Evolutionary conservation across 78 protist species (phyloP).

Genomic region (Chrysochromulina parva): DNA sequence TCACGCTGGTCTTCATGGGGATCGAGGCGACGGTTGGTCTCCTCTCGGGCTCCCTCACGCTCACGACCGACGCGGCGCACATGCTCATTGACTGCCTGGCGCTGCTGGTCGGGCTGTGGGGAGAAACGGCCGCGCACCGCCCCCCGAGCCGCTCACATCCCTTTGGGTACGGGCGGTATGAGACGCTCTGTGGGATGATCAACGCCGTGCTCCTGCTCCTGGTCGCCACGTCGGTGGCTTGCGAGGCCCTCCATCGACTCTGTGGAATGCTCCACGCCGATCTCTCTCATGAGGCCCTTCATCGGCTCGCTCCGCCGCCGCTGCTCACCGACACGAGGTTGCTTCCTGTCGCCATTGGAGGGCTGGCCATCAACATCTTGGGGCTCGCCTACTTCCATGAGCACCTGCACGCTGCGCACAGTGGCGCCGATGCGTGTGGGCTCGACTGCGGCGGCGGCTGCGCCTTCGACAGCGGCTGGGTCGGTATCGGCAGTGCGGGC

Average conservation of each 20-base stretch:
- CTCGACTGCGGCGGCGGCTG: not conserved
- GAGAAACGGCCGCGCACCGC: slow-evolving; percentile 79
- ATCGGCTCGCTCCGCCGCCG: too few species aligned
- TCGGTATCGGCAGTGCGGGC: too few species aligned
- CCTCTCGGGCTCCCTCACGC: slow-evolving; percentile 86
- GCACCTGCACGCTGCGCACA: not conserved
- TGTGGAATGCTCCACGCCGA: too few species aligned
- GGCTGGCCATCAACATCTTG: slow-evolving; percentile 86
- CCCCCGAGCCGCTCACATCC: slow-evolving; percentile 56
- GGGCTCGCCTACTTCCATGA: not conserved
- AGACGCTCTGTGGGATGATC: slow-evolving; percentile 83
- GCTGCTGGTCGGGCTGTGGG: slow-evolving; percentile 71
- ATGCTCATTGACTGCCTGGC: slow-evolving; percentile 94
- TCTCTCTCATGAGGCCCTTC: too few species aligned
- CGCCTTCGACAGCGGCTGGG: too few species aligned
- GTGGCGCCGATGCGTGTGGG: not conserved
- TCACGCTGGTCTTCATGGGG: slow-evolving; percentile 83
- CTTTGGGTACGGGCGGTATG: slow-evolving; percentile 85
- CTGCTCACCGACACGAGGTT: slow-evolving; percentile 36
- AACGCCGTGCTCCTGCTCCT: slow-evolving; percentile 86
- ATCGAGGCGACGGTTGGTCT: slow-evolving; percentile 91
- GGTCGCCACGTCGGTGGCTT: slow-evolving; percentile 51
- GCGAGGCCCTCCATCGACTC: too few species aligned
- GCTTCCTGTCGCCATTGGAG: slow-evolving; percentile 80
- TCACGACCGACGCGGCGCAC: slow-evolving; percentile 93